Conservation (phyloP, 176 grass and related monocot genomes). For the Rhipidocladum racemiflorum region DNA sequence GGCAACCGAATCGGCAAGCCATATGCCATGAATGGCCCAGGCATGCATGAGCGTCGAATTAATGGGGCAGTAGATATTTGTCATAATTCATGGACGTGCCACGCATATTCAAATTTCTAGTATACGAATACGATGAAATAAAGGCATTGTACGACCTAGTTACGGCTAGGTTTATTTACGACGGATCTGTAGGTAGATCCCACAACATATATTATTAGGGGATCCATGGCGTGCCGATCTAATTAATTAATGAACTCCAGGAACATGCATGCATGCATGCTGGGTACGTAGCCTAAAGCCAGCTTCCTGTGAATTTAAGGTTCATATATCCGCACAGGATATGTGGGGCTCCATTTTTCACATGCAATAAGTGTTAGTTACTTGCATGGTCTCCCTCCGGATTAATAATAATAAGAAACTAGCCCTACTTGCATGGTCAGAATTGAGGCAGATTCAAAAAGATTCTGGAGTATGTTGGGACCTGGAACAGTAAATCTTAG, state of each 20-base stretch:
- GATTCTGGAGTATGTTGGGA: background rate
- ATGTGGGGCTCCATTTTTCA: background rate
- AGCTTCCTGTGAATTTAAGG: slow-evolving; percentile 22
- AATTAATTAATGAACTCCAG: slow-evolving; percentile 32
- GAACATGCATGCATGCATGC: slow-evolving; percentile 3
- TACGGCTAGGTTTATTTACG: slow-evolving; percentile 23
- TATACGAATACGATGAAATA: background rate
- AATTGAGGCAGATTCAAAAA: background rate
- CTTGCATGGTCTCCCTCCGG: background rate
- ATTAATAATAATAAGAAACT: background rate
- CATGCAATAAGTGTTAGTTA: slow-evolving; percentile 26
- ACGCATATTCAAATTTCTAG: background rate
- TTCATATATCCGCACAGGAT: slow-evolving; percentile 7
- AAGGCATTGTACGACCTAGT: background rate
- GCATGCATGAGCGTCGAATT: background rate
- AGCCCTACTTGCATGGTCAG: background rate
- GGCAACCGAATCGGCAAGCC: slow-evolving; percentile 28
- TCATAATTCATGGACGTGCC: background rate
- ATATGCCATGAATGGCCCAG: background rate
- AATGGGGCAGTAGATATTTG: slow-evolving; percentile 11
- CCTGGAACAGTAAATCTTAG: slow-evolving; percentile 8
- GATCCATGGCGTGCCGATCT: background rate
- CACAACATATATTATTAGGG: background rate
- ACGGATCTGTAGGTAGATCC: background rate
- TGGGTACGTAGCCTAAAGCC: slow-evolving; percentile 12